Conservation (phyloP, 2,329 filamentous ascomycete species). For the Xylariaceae sp. region DNA sequence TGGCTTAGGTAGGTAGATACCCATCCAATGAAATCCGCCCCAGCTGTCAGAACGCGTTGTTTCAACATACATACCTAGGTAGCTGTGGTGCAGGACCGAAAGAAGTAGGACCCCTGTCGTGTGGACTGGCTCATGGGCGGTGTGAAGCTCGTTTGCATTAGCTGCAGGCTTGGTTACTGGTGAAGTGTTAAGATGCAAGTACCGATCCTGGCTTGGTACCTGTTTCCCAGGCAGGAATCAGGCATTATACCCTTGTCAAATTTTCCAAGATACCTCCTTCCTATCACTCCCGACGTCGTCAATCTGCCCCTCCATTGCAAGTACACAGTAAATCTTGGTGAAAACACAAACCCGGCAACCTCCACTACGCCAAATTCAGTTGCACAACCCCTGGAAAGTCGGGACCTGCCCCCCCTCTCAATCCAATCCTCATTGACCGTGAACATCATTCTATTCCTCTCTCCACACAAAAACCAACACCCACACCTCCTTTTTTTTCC, state of each 20-base stretch:
- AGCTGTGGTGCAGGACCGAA: constrained; percentile 4
- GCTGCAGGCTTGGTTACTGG: neutral
- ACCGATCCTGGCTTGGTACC: neutral
- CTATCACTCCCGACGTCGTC: neutral
- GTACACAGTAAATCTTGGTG: no score
- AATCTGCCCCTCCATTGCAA: constrained; percentile 1
- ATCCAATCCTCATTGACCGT: neutral
- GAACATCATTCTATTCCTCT: constrained; percentile 14
- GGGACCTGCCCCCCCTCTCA: neutral
- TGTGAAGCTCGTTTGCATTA: constrained; percentile 15
- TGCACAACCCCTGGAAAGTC: neutral
- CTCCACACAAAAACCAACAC: constrained; percentile 29
- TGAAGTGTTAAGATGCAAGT: neutral
- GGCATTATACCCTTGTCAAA: no score
- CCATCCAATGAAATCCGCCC: neutral
- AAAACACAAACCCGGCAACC: neutral
- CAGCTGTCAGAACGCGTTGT: neutral
- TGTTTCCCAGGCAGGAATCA: neutral
- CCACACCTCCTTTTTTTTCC: constrained; percentile 35
- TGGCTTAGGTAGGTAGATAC: no score
- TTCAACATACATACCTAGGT: no score
- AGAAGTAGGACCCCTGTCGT: constrained; percentile 27
- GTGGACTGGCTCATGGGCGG: constrained; percentile 24
- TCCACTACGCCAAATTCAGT: neutral
- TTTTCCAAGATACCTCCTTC: neutral